Evolutionary conservation across 2,329 filamentous ascomycete genomes (phyloP).

Genomic region (Leptographium flavum): DNA sequence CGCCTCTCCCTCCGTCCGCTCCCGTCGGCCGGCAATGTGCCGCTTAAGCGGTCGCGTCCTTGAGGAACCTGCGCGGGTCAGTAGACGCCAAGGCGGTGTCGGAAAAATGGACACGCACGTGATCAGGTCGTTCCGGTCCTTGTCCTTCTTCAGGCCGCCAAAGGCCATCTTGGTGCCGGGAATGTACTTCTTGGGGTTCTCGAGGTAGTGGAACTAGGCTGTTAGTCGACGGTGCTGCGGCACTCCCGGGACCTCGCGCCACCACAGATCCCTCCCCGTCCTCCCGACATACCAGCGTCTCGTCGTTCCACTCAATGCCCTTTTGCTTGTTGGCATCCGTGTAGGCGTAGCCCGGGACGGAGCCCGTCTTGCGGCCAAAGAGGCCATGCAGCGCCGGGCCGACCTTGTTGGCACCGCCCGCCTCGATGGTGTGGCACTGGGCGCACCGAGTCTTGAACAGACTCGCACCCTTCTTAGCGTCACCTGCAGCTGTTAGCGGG

Average conservation of each 20-base stretch:
- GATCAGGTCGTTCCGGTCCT: slow-evolving; percentile 98
- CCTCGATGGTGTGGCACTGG: slow-evolving; percentile 95
- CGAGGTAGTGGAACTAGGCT: slow-evolving; percentile 81
- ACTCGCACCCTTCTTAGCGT: slow-evolving; percentile 90
- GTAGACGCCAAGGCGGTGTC: neutral
- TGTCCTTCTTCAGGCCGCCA: slow-evolving; percentile 98
- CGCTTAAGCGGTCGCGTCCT: slow-evolving; percentile 50
- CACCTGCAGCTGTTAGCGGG: slow-evolving; percentile 44
- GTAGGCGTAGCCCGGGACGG: slow-evolving; percentile 87
- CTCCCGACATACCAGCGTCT: slow-evolving; percentile 78
- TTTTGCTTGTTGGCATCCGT: slow-evolving; percentile 99
- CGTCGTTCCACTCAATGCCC: slow-evolving; percentile 76
- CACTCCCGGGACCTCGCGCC: too few relatives aligned
- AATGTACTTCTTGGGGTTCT: slow-evolving; percentile 99
- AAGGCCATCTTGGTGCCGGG: slow-evolving; percentile 99
- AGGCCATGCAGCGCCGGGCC: slow-evolving; percentile 94
- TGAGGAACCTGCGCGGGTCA: slow-evolving; percentile 41
- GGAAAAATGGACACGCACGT: slow-evolving; percentile 46
- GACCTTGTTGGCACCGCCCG: slow-evolving; percentile 89
- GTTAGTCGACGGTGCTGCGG: slow-evolving; percentile 8
- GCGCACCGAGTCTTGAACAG: slow-evolving; percentile 99
- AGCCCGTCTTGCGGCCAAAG: slow-evolving; percentile 89
- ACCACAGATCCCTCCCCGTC: too few relatives aligned
- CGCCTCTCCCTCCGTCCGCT: neutral
- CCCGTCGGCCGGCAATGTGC: neutral